These are phyloP conservation scores for Miamiensis avidus DNA, from an alignment of 169 alveolate species.

Conservation along the genomic window DNA sequence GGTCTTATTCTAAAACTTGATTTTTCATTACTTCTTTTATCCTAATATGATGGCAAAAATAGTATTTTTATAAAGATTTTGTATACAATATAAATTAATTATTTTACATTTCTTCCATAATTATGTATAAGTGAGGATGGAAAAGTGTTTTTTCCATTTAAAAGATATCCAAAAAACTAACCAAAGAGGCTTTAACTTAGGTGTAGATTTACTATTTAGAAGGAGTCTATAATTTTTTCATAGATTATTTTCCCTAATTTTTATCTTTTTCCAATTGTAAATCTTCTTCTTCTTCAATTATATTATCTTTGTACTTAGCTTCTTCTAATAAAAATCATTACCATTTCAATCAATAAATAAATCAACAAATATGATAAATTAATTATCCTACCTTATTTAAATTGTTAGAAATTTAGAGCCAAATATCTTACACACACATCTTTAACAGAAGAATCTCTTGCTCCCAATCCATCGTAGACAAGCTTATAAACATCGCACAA, in stretches of 20 bases:
- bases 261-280: background rate
- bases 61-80: no score
- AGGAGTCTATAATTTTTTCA: constrained; percentile 8
- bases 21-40: constrained; percentile 7
- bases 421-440: constrained; percentile 16
- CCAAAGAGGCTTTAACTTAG: background rate
- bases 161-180: constrained; percentile 7
- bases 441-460: constrained; percentile 14
- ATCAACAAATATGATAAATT: no score
- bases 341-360: background rate
- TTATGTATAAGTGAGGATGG: constrained; percentile 20
- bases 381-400: constrained; percentile 11
- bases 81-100: background rate
- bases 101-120: background rate
- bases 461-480: constrained; percentile 26
- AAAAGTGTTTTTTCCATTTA: constrained; percentile 14
- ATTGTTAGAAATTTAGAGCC: background rate
- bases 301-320: constrained; percentile 9
- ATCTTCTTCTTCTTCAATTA: constrained; percentile 15
- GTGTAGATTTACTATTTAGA: background rate
- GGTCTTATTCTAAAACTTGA: background rate
- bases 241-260: background rate
- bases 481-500: constrained; percentile 22
- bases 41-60: no score
- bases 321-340: background rate